Percentiles rank a stretch among this genome's conserved stretches.
phyloP scores from a whole-genome alignment of 2,329 filamentous ascomycete species.

The Dothistroma pini region DNA sequence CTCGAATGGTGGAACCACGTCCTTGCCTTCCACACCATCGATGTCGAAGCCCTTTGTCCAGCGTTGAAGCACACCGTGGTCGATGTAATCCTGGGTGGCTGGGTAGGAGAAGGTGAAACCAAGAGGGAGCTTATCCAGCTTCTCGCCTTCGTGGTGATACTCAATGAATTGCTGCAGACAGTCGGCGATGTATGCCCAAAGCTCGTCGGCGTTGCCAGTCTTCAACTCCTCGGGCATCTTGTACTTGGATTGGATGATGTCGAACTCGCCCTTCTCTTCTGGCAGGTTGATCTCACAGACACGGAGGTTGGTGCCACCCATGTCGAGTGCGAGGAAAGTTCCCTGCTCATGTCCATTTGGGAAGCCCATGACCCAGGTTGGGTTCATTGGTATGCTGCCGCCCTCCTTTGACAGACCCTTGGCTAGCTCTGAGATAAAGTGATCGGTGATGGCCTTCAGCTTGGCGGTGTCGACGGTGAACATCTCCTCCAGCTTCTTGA shows the following conservation, averaged over 20 bases:
- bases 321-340: constrained; percentile 84
- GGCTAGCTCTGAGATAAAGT: constrained; percentile 82
- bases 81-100: constrained; percentile 87
- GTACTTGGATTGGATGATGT: constrained; percentile 95
- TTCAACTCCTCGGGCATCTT: constrained; percentile 91
- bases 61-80: constrained; percentile 85
- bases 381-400: constrained; percentile 96
- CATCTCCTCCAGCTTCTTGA: constrained; percentile 75
- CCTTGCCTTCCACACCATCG: constrained; percentile 80
- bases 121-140: constrained; percentile 67
- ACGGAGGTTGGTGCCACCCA: constrained; percentile 93
- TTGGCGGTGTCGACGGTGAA: constrained; percentile 76
- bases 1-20: constrained; percentile 87
- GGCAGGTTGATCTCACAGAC: constrained; percentile 91
- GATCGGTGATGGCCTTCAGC: constrained; percentile 84
- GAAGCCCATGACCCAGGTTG: constrained; percentile 90
- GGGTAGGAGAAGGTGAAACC: constrained; percentile 98
- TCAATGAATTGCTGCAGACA: constrained; percentile 88
- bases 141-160: constrained; percentile 68
- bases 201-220: constrained; percentile 74
- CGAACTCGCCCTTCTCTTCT: constrained; percentile 82
- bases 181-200: constrained; percentile 94
- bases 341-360: constrained; percentile 84
- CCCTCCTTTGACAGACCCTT: constrained; percentile 88
- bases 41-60: constrained; percentile 99